Evolutionary conservation across 2,329 filamentous ascomycete genomes (phyloP), one percentile per base, ranked within the genome.

Genomic region (Truncatella angustata): DNA sequence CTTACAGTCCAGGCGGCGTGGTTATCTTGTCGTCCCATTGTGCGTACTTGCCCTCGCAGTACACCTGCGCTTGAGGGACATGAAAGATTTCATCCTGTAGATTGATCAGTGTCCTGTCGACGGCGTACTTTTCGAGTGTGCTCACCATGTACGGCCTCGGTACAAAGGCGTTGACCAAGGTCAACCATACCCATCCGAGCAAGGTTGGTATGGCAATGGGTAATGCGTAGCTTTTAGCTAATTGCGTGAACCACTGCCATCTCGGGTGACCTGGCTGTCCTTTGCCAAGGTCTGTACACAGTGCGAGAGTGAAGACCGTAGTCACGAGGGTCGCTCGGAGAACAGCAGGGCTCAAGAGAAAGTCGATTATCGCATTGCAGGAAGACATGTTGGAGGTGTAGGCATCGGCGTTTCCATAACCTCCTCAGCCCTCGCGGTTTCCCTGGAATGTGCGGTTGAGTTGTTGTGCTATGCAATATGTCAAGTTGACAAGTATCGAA

Each of bases 1-100:
- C 76, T 67, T 76, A 91, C 74, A 99, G 74, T 30, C 92, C 94
- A 0, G 94, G 93, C 0, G 94, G 94, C 1, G 94, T 99, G 0
- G 94, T 99, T 65, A 99, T 94, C 68, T 97, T 99, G 54, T 93
- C 87, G 70, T 99, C 92, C 94, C 94, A 99, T 51, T 90, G 78
- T 11, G 70, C 66, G 73, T 87, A 96, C 50, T 80, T 80, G 10
- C 87, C 86, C 36, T 80, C 68, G 68, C 92, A 97, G 69, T 96
- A 99, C 26, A 82, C 84, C 63, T 96, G 90, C 0, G 91, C 91
- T 71, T 99, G 94, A 0, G 91, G 90, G 20, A 97, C 86, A 67
- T 99, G 90, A 57, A 94, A 95, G 26, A 91, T 76, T 66, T 95
- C 90, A 66, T 95, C 90, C 89, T 93, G n/a, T 35, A n/a, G 3